Conservation (phyloP, 139 green algal genomes). For the Marvania coccoides region DNA sequence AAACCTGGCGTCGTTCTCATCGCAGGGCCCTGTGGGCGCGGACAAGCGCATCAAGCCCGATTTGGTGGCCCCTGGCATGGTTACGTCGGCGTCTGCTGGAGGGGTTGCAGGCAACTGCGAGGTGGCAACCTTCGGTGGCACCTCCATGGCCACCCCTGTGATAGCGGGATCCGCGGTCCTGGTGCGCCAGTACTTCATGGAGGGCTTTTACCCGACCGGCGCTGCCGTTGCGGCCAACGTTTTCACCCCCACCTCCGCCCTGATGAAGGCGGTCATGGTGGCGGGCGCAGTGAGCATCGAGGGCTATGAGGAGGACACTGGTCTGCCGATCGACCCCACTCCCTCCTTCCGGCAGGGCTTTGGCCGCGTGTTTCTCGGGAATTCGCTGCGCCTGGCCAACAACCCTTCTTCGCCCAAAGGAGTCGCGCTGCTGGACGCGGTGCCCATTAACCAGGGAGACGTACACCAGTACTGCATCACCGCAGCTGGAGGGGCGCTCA, state of each 20-base stretch:
- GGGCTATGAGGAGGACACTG: conserved; percentile 34
- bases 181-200: conserved; percentile 77
- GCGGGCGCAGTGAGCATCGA: conserved; percentile 27
- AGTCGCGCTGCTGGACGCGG: conserved; percentile 21
- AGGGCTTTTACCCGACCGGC: conserved; percentile 41
- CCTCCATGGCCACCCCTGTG: conserved; percentile 83
- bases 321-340: conserved; percentile 57
- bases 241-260: conserved; percentile 56
- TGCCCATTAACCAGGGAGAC: conserved; percentile 1
- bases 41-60: conserved; percentile 86
- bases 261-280: conserved; percentile 81
- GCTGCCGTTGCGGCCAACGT: conserved; percentile 12
- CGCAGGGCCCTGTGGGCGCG: conserved; percentile 6
- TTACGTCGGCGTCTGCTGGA: conserved; percentile 29
- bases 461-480: conserved; percentile 59
- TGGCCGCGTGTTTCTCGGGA: conserved; percentile 53
- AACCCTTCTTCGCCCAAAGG: background rate
- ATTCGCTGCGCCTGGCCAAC: conserved; percentile 13
- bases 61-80: conserved; percentile 64
- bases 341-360: conserved; percentile 67
- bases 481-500: conserved; percentile 45
- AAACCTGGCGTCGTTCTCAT: conserved; percentile 33
- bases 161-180: conserved; percentile 49
- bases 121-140: conserved; percentile 48
- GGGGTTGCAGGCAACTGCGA: background rate